These are phyloP conservation scores for Cytidiella melzeri DNA, from an alignment of 768 basidiomycete genomes.

Conservation along the genomic window DNA sequence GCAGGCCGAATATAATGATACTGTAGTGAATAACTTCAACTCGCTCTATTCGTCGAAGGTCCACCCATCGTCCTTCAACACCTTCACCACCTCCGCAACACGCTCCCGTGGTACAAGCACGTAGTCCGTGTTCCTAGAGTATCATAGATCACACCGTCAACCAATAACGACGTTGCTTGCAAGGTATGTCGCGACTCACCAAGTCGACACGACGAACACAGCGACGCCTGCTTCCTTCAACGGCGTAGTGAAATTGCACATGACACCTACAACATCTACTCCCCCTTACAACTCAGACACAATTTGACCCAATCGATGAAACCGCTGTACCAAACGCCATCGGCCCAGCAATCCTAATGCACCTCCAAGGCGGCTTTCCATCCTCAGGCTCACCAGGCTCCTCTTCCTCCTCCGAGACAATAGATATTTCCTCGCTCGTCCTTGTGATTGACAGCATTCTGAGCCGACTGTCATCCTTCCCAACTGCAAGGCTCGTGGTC, in stretches of 20 bases:
- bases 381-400: conserved; percentile 25
- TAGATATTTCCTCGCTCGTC: conserved; percentile 54
- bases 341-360: conserved; percentile 58
- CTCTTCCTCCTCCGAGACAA: conserved; percentile 41
- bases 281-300: conserved; percentile 1
- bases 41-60: conserved; percentile 8
- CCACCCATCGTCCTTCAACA: conserved; percentile 50
- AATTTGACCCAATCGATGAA: conserved; percentile 33
- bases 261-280: conserved; percentile 50
- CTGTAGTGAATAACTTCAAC: too few species aligned
- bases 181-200: conserved; percentile 30
- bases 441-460: conserved; percentile 49
- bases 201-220: conserved; percentile 60
- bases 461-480: background rate
- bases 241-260: conserved; percentile 48
- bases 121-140: conserved; percentile 61
- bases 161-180: background rate
- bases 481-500: background rate
- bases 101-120: conserved; percentile 46
- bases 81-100: conserved; percentile 34
- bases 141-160: background rate
- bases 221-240: conserved; percentile 45
- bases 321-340: conserved; percentile 52
- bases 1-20: too few species aligned
- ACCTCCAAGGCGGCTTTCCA: conserved; percentile 36